Evolutionary conservation across 805 yeast species (phyloP).

Genomic region (Monosporozyma aquatica): DNA sequence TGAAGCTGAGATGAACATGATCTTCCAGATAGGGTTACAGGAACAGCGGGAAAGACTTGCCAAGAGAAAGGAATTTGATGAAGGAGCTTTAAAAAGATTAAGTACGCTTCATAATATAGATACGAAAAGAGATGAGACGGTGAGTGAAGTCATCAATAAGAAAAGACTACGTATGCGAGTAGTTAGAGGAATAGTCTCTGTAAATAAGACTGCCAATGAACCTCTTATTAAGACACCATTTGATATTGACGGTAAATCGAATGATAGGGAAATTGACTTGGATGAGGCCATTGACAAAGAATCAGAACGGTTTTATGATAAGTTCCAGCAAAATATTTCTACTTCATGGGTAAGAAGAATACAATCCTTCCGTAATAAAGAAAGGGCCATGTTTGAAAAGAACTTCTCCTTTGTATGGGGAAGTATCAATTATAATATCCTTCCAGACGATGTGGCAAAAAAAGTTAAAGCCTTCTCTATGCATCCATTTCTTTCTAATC

Average conservation of each 20-base stretch:
- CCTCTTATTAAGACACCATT: slow-evolving; percentile 8
- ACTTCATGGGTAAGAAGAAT: slow-evolving; percentile 67
- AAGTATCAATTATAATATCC: slow-evolving; percentile 22
- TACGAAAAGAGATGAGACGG: slow-evolving; percentile 1
- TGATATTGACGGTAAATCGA: slow-evolving; percentile 4
- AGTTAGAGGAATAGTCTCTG: not conserved
- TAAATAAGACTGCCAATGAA: not conserved
- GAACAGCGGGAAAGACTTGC: slow-evolving; percentile 57
- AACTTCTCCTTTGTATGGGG: slow-evolving; percentile 39
- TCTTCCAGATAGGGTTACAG: slow-evolving; percentile 54
- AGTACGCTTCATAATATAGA: not conserved
- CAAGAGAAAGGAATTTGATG: slow-evolving; percentile 37
- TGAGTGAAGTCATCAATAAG: slow-evolving; percentile 7
- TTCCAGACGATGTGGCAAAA: slow-evolving; percentile 37
- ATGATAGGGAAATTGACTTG: not conserved
- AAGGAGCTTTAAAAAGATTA: slow-evolving; percentile 10
- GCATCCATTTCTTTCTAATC: slow-evolving; percentile 45
- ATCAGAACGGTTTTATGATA: slow-evolving; percentile 14
- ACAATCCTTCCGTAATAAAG: slow-evolving; percentile 36
- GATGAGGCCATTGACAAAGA: slow-evolving; percentile 9
- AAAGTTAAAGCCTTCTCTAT: slow-evolving; percentile 39
- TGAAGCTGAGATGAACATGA: slow-evolving; percentile 60
- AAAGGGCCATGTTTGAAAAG: slow-evolving; percentile 33
- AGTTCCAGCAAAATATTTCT: slow-evolving; percentile 41
- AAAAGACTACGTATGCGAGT: slow-evolving; percentile 1